Conservation (phyloP, 495 filamentous ascomycete species). For the Neurospora africana region DNA sequence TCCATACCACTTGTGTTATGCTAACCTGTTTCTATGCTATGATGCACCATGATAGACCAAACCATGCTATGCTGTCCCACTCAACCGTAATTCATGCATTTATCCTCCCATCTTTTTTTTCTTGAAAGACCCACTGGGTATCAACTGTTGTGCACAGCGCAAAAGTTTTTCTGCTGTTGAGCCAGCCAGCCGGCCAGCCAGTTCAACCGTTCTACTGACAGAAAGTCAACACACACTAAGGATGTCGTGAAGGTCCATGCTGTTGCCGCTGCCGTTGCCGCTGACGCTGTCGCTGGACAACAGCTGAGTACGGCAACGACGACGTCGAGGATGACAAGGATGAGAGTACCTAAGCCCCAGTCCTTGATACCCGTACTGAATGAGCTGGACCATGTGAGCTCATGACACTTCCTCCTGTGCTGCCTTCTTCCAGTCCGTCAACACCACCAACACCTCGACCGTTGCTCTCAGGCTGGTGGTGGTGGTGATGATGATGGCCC, state of each 20-base stretch:
- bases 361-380: background rate
- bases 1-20: background rate
- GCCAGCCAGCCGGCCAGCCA: background rate
- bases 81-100: no score
- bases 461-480: background rate
- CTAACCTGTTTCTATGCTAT: background rate
- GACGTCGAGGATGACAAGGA: background rate
- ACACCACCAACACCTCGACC: background rate
- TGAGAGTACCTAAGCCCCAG: background rate
- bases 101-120: no score
- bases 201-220: background rate
- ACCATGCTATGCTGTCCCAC: background rate
- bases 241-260: background rate
- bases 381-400: background rate
- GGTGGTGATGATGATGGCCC: background rate
- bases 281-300: background rate
- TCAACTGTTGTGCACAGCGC: background rate
- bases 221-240: background rate
- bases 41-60: background rate
- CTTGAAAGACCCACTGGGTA: background rate
- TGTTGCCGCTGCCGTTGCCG: background rate
- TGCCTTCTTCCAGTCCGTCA: no score
- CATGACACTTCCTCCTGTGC: no score
- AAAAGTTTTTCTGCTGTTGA: background rate
- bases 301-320: background rate